Conservation (phyloP, 441 rosid species). For the Populus tomentosa region DNA sequence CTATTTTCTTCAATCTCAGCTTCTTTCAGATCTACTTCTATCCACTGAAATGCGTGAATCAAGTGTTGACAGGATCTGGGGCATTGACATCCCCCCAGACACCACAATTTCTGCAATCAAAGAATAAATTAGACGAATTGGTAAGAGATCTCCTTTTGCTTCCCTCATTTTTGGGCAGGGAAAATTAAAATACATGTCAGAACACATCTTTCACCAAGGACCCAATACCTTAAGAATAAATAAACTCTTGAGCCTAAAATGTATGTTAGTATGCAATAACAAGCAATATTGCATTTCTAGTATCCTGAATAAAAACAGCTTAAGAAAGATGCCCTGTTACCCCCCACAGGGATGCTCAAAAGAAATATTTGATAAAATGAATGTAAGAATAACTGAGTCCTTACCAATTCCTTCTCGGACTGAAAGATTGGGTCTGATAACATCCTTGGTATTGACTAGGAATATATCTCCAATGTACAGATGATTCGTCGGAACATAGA, state of each 20-base stretch:
- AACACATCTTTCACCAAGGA: not conserved
- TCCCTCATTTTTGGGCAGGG: not conserved
- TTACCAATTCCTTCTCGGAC: slow-evolving; percentile 98
- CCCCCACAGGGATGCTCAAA: not conserved
- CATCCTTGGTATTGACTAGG: slow-evolving; percentile 74
- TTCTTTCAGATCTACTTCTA: slow-evolving; percentile 61
- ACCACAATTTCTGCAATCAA: slow-evolving; percentile 82
- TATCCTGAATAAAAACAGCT: not conserved
- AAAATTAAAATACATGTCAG: not conserved
- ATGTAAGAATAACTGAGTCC: not conserved
- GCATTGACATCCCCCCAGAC: slow-evolving; percentile 99
- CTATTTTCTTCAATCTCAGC: slow-evolving; percentile 33
- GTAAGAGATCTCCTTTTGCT: not conserved
- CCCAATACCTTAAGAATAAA: not conserved
- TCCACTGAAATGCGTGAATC: slow-evolving; percentile 42
- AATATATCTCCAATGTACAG: slow-evolving; percentile 94
- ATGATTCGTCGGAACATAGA: slow-evolving; percentile 98
- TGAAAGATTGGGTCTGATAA: slow-evolving; percentile 90
- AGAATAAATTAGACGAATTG: slow-evolving; percentile 9
- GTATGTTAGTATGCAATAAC: not conserved
- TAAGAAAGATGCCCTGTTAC: not conserved
- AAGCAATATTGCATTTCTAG: not conserved
- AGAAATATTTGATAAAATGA: not conserved
- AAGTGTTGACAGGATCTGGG: slow-evolving; percentile 74
- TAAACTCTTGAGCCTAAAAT: not conserved